A percentile compares a stretch with the other conserved stretches of the same genome.
Conservation (phyloP, 176 grass and related monocot species). For the Carex myosuroides region DNA sequence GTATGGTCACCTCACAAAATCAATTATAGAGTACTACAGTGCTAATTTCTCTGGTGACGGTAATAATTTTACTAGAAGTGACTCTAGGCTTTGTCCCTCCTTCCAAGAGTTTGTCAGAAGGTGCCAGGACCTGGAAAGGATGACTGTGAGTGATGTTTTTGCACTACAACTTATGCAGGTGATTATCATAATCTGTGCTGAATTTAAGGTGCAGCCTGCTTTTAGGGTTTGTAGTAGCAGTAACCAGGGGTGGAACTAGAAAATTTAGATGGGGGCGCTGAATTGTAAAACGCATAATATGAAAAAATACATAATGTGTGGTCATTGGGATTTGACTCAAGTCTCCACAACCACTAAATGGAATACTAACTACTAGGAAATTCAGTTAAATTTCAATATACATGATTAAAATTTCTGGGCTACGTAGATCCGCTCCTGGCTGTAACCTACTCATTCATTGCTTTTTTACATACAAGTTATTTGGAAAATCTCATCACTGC, state of each 20-base stretch:
- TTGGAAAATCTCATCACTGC: neutral
- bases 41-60: conserved; percentile 32
- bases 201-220: neutral
- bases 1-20: conserved; percentile 56
- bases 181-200: neutral
- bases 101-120: conserved; percentile 55
- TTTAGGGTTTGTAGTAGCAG: neutral
- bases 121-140: conserved; percentile 58
- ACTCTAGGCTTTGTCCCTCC: conserved; percentile 38
- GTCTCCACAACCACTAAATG: no score
- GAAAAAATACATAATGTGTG: no score
- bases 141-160: conserved; percentile 69
- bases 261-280: no score
- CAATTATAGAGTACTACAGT: conserved; percentile 53
- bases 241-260: no score
- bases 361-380: no score
- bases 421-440: neutral
- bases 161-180: conserved; percentile 99
- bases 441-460: neutral
- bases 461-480: neutral
- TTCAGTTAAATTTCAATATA: no score
- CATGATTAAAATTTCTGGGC: no score
- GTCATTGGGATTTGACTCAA: no score
- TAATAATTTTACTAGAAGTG: conserved; percentile 4
- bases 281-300: no score